These are phyloP conservation scores for Ricinus communis DNA, from an alignment of 345 rosid genomes.

Conservation along the genomic window DNA sequence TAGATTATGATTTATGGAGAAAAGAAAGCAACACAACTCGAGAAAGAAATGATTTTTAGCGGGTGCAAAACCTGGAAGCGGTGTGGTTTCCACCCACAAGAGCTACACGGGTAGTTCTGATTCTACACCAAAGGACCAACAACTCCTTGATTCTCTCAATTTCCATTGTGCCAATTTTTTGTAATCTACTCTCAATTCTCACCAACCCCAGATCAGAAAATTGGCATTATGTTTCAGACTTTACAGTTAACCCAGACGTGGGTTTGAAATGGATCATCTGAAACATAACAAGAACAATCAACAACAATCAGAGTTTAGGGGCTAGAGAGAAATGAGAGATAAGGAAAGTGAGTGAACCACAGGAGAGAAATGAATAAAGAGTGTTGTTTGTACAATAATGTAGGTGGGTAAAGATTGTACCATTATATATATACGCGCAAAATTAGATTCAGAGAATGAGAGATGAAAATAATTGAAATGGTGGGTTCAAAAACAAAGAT, in stretches of 20 bases:
- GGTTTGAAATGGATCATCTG: background rate
- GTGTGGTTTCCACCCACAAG: constrained; percentile 73
- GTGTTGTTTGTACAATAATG: background rate
- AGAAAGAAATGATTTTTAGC: constrained; percentile 31
- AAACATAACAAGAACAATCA: constrained; percentile 5
- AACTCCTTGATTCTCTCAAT: constrained; percentile 39
- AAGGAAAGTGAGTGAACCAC: background rate
- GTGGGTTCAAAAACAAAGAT: background rate
- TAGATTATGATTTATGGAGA: constrained; percentile 3
- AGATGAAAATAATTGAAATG: background rate
- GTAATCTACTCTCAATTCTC: background rate
- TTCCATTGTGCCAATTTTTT: constrained; percentile 33
- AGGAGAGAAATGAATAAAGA: background rate
- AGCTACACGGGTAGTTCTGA: constrained; percentile 36
- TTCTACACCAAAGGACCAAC: constrained; percentile 45
- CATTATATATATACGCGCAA: no score
- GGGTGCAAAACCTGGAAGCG: constrained; percentile 58
- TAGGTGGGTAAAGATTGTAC: background rate
- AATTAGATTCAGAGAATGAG: background rate
- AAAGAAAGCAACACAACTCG: constrained; percentile 5
- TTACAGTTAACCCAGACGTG: background rate
- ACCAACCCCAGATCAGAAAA: constrained; percentile 17
- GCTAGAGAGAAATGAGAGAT: background rate
- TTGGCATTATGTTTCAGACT: background rate
- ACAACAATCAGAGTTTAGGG: background rate